phyloP scores from a whole-genome alignment of 192 early-diverging fungal genomes.

The Gryganskiella cystojenkinii region DNA sequence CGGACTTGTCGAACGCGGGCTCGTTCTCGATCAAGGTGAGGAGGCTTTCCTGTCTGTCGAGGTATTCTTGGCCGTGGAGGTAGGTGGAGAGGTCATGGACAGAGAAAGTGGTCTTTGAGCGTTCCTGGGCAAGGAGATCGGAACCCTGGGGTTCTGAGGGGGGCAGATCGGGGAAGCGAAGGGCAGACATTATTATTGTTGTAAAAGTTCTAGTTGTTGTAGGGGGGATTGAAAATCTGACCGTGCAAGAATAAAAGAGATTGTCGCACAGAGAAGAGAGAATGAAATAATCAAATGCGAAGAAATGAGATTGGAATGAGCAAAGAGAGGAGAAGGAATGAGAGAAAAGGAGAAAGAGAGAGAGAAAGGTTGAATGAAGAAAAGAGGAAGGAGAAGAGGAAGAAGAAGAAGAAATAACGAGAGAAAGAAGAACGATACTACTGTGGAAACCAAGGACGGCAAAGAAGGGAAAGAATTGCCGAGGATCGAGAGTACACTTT shows the following conservation, averaged over 20 bases:
- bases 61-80: slow-evolving; percentile 73
- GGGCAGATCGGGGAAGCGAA: slow-evolving; percentile 50
- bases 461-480: neutral
- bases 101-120: slow-evolving; percentile 72
- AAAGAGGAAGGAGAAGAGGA: neutral
- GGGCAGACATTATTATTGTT: slow-evolving; percentile 51
- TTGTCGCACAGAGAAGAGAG: neutral
- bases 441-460: neutral
- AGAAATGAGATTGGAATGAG: neutral
- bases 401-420: neutral
- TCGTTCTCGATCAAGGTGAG: slow-evolving; percentile 72
- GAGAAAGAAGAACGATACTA: neutral
- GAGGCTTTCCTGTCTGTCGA: slow-evolving; percentile 66
- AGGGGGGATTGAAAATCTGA: neutral
- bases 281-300: neutral
- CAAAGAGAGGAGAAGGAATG: neutral
- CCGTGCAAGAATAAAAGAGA: neutral
- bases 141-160: slow-evolving; percentile 60
- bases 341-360: neutral
- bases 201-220: neutral
- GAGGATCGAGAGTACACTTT: too few relatives aligned
- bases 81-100: slow-evolving; percentile 72
- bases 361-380: neutral
- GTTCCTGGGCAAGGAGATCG: slow-evolving; percentile 70
- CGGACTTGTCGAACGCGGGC: slow-evolving; percentile 76